These are phyloP conservation scores for Linaria vulgaris DNA, from an alignment of 257 asterid genomes.

Conservation along the genomic window DNA sequence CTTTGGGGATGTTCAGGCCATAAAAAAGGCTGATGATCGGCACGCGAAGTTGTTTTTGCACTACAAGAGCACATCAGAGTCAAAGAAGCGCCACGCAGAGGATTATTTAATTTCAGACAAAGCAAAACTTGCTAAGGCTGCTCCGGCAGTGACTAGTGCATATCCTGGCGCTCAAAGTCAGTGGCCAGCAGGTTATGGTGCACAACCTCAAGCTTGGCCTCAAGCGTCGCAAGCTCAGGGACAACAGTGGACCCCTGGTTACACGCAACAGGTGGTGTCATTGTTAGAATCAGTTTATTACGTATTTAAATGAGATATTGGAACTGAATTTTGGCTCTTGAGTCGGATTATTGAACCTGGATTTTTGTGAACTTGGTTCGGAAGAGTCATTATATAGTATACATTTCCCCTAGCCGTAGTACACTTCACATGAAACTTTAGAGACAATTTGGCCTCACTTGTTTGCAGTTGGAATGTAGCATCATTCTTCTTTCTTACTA, in stretches of 20 bases:
- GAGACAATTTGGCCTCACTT: background rate
- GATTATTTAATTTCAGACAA: slow-evolving; percentile 79
- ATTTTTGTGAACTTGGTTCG: background rate
- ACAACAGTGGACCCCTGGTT: slow-evolving; percentile 82
- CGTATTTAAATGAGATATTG: background rate
- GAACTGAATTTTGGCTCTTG: background rate
- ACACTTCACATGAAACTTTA: background rate
- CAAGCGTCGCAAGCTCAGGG: slow-evolving; percentile 80
- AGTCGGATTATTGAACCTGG: background rate
- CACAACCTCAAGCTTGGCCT: slow-evolving; percentile 86
- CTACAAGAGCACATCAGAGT: slow-evolving; percentile 72
- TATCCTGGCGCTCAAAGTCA: slow-evolving; percentile 75
- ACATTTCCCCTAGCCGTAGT: background rate
- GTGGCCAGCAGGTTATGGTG: slow-evolving; percentile 84
- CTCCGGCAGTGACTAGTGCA: slow-evolving; percentile 64
- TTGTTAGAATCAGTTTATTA: background rate
- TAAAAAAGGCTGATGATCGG: slow-evolving; percentile 78
- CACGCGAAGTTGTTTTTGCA: slow-evolving; percentile 83
- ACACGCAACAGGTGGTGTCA: slow-evolving; percentile 74
- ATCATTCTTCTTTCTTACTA: background rate
- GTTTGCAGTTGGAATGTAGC: background rate
- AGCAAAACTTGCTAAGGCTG: slow-evolving; percentile 65
- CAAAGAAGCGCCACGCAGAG: slow-evolving; percentile 87
- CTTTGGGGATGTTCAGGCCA: slow-evolving; percentile 68
- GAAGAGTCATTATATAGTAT: background rate